Base-by-base conservation (phyloP, 192 early-diverging fungal species). In the Coemansia erecta region DNA sequence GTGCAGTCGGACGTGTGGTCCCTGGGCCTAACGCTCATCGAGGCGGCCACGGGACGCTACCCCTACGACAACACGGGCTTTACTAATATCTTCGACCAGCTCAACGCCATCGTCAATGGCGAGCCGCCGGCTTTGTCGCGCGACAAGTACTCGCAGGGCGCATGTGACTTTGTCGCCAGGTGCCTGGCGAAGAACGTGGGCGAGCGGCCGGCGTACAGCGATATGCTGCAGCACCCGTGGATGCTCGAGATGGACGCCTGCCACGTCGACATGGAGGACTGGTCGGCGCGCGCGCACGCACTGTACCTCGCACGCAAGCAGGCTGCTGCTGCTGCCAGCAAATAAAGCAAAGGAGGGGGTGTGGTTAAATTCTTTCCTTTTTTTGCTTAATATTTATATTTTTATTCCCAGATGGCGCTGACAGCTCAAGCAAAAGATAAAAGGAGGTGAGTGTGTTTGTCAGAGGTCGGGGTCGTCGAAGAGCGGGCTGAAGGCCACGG, bases 1-100 rank as follows among this genome's bases (percentile, higher is more conserved):
- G 90, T 93, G 3, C 84, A 90, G 33, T 94, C 93, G 7, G 95
- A 98, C 67, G 88, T 98, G 12, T 98, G 95, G 95, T 91, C 90
- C 8, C 81, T 98, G 19, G 95, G 95, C 10, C 67, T 98, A 17
- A 87, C 92, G 11, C 80, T 94, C 61, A 77, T 98, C 31, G 95
- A 98, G 73, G 82, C 88, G 47, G 92, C 86, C 22, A 83, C 77
- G 13, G 93, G 92, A 23, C 80, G 83, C 61, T 93, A 90, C 61
- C 91, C 91, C 5, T 98, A 92, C 68, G 85, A 86, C 22, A 80
- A 67, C 24, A 70, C 82, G 24, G 81, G 82, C 45, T 86, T 80
- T 47, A 84, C 87, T 46, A 88, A 85, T 40, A 83, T 95, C 53
- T 94, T 94, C 84, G 93, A 87, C 6, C 92, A 95, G 56, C 66